Evolutionary conservation across 164 flowering plant genomes (phyloP), one percentile per base, ranked within the genome.

Genomic region (Vitis amurensis): DNA sequence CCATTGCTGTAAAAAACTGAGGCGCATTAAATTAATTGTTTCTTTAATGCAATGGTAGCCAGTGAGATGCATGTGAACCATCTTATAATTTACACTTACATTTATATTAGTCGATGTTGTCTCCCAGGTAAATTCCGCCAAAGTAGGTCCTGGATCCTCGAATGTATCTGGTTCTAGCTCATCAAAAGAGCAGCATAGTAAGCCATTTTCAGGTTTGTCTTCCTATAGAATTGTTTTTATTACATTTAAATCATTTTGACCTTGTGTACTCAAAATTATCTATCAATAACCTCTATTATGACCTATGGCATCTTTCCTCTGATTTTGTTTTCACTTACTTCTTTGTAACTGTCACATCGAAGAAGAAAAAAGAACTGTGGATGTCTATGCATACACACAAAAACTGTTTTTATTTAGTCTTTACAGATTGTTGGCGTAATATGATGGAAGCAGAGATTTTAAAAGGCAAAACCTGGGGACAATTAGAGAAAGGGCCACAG

Each of bases 151-250:
- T 58, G 82, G 74, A 67, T 75, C 85, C 23, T 73, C 87, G 63
- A 74, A 79, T 72, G 55, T 66, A 30, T 85, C 85, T 72, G 89
- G 75, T 74, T 81, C 86, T 37, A 72, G 79, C 76, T 70, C 84
- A 56, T 73, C 80, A 19, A 84, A 84, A 71, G 78, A 74, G 72
- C 78, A 68, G 59, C 69, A 10, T 14, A 17, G 59, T 66, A 73
- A 71, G 30, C 72, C 71, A 31, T 53, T 72, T 70, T 65, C 83
- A 71, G 86, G 86, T 84, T 58, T 71, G 80, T 76, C 30, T 14
- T 52, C 14, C 19, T 3, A 9, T 31, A 19, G 17, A 51, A 44
- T 10, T 55, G 27, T 29, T 14, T 17, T 11, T 8, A 15, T 48
- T 1, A 15, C 59, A 6, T 57, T 14, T 15, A 50, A 13, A 58